Percentiles rank a stretch among this genome's conserved stretches.
These are phyloP conservation scores for Didymella sp. DNA, from an alignment of 2,329 filamentous ascomycete species.

Conservation along the genomic window DNA sequence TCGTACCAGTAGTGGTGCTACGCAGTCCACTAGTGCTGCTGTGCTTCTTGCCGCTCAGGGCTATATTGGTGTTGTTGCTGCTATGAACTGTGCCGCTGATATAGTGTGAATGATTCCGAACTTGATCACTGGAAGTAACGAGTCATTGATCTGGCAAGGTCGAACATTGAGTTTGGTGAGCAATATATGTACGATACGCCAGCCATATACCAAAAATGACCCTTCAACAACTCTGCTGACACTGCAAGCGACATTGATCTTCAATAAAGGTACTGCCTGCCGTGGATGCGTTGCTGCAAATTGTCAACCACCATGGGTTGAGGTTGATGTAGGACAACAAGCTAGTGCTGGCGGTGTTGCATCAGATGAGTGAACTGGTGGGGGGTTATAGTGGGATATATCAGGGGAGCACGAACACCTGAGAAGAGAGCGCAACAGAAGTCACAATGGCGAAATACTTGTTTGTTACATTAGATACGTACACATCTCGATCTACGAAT, in stretches of 20 bases:
- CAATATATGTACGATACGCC: too few species aligned
- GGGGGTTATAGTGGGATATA: slow-evolving; percentile 52
- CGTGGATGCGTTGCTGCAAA: slow-evolving; percentile 50
- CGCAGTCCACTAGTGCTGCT: slow-evolving; percentile 18
- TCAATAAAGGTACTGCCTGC: slow-evolving; percentile 16
- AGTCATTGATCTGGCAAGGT: too few species aligned
- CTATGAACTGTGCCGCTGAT: slow-evolving; percentile 21
- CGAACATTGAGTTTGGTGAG: too few species aligned
- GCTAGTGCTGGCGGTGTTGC: slow-evolving; percentile 53
- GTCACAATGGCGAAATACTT: too few species aligned
- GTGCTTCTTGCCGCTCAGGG: slow-evolving; percentile 5
- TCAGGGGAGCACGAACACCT: background rate
- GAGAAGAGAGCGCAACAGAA: background rate
- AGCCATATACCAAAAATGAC: too few species aligned
- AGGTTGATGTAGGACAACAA: slow-evolving; percentile 45
- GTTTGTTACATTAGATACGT: background rate
- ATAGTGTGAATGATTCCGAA: too few species aligned
- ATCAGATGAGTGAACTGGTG: slow-evolving; percentile 47
- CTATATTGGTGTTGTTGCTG: slow-evolving; percentile 11
- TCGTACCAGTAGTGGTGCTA: background rate
- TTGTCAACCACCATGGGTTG: slow-evolving; percentile 48
- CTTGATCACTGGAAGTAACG: too few species aligned
- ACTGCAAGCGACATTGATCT: background rate
- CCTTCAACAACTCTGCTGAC: too few species aligned
- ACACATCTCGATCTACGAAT: slow-evolving; percentile 25